Conservation (phyloP, 306 rosid genomes). For the Quercus glauca region DNA sequence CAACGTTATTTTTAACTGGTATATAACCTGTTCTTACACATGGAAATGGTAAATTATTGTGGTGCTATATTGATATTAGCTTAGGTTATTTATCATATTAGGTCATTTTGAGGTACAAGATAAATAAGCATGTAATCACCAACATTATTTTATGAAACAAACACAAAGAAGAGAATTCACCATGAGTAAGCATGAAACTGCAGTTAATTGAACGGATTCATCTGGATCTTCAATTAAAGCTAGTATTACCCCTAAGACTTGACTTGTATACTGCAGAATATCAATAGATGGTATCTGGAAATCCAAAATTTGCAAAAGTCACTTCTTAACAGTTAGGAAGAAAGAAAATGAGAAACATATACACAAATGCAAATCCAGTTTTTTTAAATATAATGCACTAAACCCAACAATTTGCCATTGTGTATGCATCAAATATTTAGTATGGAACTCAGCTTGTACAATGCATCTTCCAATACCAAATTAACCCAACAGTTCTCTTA, state of each 20-base stretch:
- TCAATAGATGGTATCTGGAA: constrained; percentile 75
- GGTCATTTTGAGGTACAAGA: too few species aligned
- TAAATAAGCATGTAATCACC: not conserved
- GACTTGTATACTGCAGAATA: constrained; percentile 70
- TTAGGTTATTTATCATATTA: too few species aligned
- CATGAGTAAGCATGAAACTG: constrained; percentile 84
- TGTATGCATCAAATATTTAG: not conserved
- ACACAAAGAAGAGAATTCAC: constrained; percentile 36
- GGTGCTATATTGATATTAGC: too few species aligned
- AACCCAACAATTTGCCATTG: too few species aligned
- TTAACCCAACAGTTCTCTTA: not conserved
- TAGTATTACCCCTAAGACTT: constrained; percentile 82
- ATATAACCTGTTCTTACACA: too few species aligned
- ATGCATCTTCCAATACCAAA: not conserved
- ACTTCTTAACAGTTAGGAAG: not conserved
- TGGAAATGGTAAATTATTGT: too few species aligned
- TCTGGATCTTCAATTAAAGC: constrained; percentile 85
- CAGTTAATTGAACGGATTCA: constrained; percentile 92
- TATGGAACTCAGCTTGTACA: not conserved
- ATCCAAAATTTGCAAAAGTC: constrained; percentile 17
- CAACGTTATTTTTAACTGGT: too few species aligned
- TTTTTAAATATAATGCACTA: too few species aligned
- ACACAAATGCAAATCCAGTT: too few species aligned
- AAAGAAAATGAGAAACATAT: not conserved
- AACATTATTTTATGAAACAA: not conserved